Evolutionary conservation across 2,329 filamentous ascomycete species (phyloP), one percentile per base, ranked within the genome.

Genomic region (Metarhizium rileyi): DNA sequence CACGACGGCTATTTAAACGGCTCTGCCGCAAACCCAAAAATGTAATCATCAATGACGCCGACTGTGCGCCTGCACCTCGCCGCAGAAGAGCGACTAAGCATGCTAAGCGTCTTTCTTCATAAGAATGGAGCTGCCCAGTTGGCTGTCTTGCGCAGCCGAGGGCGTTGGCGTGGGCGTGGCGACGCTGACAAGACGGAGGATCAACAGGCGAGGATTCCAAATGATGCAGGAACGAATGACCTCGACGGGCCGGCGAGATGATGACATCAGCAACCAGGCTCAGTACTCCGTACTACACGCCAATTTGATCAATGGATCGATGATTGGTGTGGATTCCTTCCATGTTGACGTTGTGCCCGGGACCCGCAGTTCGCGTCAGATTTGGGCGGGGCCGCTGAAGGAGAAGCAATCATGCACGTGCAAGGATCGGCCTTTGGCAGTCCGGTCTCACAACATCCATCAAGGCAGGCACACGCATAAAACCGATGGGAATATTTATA

Each of bases 1-100:
- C 9, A 22, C 5, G 12, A 26, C n/a, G 5, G 35, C 36, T 47
- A 45, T 43, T 45, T 50, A 47, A 47, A 22, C 27, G 3, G 4
- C 26, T 26, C 22, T 26, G 27, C 23, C 18, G 30, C 45, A 18
- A 47, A 50, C 5, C 38, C 18, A 45, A 23, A n/a, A 25, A 36
- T 47, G 40, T 26, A 44, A 44, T 38, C 23, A 47, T 50, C 45
- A 33, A 47, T 47, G 49, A 50, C 49, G 49, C 40, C 40, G 40
- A 44, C 22, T 9, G 6, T n/a, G n/a, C 25, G 18, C 25, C 25
- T 33, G 43, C 48, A 26, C 25, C 26, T 50, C 48, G 43, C 43
- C 18, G 42, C 23, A 9, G 20, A 23, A 20, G 9, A 42, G 20
- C 20, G 5, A 25, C 16, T 16, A 25, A 12, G 4, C 5, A 10